Base-by-base conservation (phyloP, 768 basidiomycete genomes). In the Amanita thiersii region DNA sequence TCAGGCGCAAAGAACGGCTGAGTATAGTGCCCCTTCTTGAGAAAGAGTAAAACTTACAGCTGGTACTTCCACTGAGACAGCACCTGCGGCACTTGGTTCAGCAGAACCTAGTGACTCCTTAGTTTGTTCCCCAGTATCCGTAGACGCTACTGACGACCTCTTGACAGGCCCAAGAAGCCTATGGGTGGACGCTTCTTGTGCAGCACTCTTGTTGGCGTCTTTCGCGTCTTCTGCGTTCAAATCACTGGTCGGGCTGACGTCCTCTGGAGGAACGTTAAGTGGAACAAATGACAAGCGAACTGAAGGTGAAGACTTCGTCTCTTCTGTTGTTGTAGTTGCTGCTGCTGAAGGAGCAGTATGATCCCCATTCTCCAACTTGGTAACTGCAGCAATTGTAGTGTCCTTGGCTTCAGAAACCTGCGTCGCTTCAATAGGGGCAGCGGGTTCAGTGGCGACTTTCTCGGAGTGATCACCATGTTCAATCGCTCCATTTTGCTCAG, bases 251-350 rank as follows among this genome's bases (percentile, higher is more conserved):
- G 23, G 14, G 19, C 12, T 36, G 9, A 23, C 35, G 4, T 30
- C 26, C 14, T 43, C 42, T 21, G 35, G 33, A 9, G 34, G 10
- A 20, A 29, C 25, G 28, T 43, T 43, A 35, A 43, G 34, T 12
- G 42, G 42, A 8, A 43, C 26, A 11, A 43, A 20, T 5, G 42
- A 26, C 26, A 37, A 28, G 21, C 21, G 33, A 9, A 37, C 12
- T n/a, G 26, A 7, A 28, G 26, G n/a, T n/a, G 7, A 7, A 17
- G 34, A 9, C 18, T 26, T 24, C 23, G 18, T 43, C 37, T 23
- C 15, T 28, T 35, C 40, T 17, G 23, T 32, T 10, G 34, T 7
- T 12, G 33, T 7, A 8, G 40, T 11, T 2, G 40, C 4, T 2
- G 32, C 14, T n/a, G 34, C 15, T 26, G 38, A n/a, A 7, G 6